Conservation (phyloP, 352 stramenopile genomes). For the Thalassiosira mediterranea region DNA sequence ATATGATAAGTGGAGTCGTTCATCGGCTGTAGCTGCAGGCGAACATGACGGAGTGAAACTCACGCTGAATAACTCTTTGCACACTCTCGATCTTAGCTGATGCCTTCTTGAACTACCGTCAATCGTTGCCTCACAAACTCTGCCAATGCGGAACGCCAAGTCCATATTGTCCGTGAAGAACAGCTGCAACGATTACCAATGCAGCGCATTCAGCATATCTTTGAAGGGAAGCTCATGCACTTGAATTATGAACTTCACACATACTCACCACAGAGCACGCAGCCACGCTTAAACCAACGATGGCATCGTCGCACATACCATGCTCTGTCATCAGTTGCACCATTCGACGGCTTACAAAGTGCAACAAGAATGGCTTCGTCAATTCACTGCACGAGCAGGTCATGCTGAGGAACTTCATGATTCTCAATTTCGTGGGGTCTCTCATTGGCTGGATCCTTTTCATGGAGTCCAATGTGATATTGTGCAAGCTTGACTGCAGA, state of each 20-base stretch:
- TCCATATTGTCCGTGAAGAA: constrained; percentile 23
- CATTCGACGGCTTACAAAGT: neutral
- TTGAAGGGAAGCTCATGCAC: too few species aligned
- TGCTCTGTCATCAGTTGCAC: neutral
- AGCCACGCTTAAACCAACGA: neutral
- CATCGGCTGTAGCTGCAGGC: too few species aligned
- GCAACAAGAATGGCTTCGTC: constrained; percentile 1
- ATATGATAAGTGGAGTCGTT: too few species aligned
- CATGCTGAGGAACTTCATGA: constrained; percentile 12
- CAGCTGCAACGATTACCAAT: too few species aligned
- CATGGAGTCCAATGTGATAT: constrained; percentile 4
- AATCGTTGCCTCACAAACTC: constrained; percentile 16
- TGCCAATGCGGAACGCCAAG: constrained; percentile 18
- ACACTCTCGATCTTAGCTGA: constrained; percentile 12
- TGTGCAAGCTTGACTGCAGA: neutral
- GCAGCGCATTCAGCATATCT: too few species aligned
- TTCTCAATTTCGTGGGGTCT: neutral
- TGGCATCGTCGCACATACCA: neutral
- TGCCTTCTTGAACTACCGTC: constrained; percentile 13
- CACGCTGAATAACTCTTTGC: too few species aligned
- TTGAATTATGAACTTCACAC: too few species aligned
- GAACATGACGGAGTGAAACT: too few species aligned
- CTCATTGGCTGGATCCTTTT: neutral
- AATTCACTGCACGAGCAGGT: neutral
- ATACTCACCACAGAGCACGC: neutral